Evolutionary conservation across 495 filamentous ascomycete species (phyloP).

Genomic region (Neurospora hispaniola): DNA sequence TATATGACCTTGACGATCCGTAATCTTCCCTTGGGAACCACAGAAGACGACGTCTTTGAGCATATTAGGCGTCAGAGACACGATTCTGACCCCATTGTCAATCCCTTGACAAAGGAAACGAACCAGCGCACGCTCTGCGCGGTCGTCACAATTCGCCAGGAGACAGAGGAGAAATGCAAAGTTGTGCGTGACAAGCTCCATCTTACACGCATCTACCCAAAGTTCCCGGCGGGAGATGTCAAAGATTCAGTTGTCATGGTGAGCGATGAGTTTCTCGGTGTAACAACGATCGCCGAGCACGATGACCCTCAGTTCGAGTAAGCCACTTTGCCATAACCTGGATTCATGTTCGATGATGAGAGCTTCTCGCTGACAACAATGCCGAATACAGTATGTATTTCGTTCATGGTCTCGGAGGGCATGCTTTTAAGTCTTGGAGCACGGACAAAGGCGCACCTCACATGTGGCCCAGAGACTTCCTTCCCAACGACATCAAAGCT

Average conservation of each 20-base stretch:
- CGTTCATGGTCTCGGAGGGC: constrained; percentile 11
- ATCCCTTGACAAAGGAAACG: constrained; percentile 1
- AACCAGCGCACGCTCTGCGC: constrained; percentile 1
- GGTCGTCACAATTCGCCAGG: constrained; percentile 6
- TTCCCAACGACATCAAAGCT: constrained; percentile 4
- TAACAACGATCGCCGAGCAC: constrained; percentile 12
- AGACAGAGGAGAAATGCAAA: constrained; percentile 1
- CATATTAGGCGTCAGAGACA: constrained; percentile 1
- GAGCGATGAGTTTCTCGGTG: constrained; percentile 11
- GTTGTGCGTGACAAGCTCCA: constrained; percentile 3
- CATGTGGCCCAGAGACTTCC: constrained; percentile 10
- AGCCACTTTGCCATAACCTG: neutral
- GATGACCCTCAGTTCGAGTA: constrained; percentile 12
- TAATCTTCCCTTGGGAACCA: constrained; percentile 10
- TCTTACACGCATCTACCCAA: neutral
- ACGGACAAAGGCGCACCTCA: constrained; percentile 5
- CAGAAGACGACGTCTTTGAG: constrained; percentile 3
- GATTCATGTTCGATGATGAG: neutral
- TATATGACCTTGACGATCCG: constrained; percentile 9
- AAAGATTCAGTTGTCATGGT: neutral
- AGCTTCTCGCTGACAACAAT: neutral
- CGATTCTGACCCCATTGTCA: constrained; percentile 2
- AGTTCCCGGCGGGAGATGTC: neutral
- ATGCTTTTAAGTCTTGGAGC: constrained; percentile 10
- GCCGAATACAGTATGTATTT: constrained; percentile 6